Evolutionary conservation across 2,329 filamentous ascomycete genomes (phyloP), one percentile per base, ranked within the genome.

Genomic region (Blastomyces emzantsi): DNA sequence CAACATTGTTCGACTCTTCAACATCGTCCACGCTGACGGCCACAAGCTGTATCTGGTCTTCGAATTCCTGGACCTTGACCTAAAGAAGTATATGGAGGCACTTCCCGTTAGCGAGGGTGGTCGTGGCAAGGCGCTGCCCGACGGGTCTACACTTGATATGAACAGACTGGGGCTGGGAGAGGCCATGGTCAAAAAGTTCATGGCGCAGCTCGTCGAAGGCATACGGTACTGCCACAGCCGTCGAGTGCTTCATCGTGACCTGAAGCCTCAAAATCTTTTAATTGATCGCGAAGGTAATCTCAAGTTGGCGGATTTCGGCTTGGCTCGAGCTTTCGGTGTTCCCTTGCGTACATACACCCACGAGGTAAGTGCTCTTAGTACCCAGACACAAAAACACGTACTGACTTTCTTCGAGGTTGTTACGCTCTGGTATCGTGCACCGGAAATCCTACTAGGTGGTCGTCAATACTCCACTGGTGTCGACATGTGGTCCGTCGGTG

Each of bases 201-300:
- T 95, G 88, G 86, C 85, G 71, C 91, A 96, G 78, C 81, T 96
- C 64, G 89, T 92, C 72, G 85, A 90, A 69, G 92, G 92, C 62
- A 85, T 95, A 67, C 84, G 87, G 69, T 96, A 94, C 81, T 96
- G 92, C 77, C 92, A 96, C 77, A 87, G 89, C 68, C 91, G 93
- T 76, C 87, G 92, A 63, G 85, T 96, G 64, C 82, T 96, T 62
- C 92, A 99, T 77, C 91, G 94, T 72, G 94, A 99, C 73, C 97
- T 99, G 79, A 99, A 99, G 77, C 94, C 94, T 47, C 94, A 99
- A 77, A 99, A 99, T 77, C 97, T 99, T 64, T 85, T 99, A 43
- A 94, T 99, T 11, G 96, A 94, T 1, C 85, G 86, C 67, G 89
- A 96, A 15, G 91, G 90, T 64, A 95, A 96, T 77, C 94, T 99